Base-by-base conservation (phyloP, 805 yeast species). In the Candida railenensis region DNA sequence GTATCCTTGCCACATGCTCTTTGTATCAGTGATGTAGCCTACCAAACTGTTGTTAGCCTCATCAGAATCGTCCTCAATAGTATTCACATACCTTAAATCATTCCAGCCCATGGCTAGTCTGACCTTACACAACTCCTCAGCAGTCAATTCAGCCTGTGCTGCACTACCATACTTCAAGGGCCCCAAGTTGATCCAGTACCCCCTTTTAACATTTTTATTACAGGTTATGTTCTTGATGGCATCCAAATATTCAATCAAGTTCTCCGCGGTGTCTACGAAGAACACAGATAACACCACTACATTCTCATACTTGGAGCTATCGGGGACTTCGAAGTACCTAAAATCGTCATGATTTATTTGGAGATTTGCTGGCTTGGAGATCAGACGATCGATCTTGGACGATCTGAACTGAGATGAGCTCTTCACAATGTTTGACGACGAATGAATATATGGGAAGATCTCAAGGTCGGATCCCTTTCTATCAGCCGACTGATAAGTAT, bases 111-210 rank as follows among this genome's bases (percentile, higher is more conserved):
- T 70, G 3, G 66, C 40, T 19, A 61, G 53, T 32, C 91, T 67
- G 14, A 87, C 56, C n/a, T 59, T 53, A 12, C 66, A 62, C 42
- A 91, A 59, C 58, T 91, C 97, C n/a, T 85, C 84, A 12, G 78
- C 69, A 34, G 82, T 83, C 25, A 89, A 67, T 61, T 91, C 96
- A 25, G 84, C 81, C 59, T 78, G 73, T 41, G 96, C 83, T 45
- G 90, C 87, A 2, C 89, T 81, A 0, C 97, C 97, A 71, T 94
- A 92, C 62, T 91, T 87, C 50, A 94, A 71, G 0, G 99, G 99
- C 0, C 99, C 99, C 12, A 83, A 74, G 60, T 94, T 92, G 51
- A 92, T 80, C 98, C 98, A 92, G 37, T 76, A 71, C 0, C 88
- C 84, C 3, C 74, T 74, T 14, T 68, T 69, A 4, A 55, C 48